Base-by-base conservation (phyloP, 345 rosid species). In the Gossypium rotundifolium region DNA sequence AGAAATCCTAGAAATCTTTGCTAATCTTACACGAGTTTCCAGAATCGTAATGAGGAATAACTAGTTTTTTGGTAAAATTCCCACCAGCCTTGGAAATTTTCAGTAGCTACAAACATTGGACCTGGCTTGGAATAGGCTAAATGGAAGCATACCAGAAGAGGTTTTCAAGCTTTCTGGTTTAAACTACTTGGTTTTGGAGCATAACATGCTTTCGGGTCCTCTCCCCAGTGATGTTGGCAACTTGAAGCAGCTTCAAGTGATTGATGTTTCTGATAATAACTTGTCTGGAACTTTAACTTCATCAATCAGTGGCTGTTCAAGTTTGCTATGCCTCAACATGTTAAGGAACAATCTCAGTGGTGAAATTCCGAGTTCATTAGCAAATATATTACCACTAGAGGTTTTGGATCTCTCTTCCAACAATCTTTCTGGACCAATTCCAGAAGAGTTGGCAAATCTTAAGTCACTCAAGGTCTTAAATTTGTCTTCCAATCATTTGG, bases 401-500 rank as follows among this genome's bases (percentile, higher is more conserved):
- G 18, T 17, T 45, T 46, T 76, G 59, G 74, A 76, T 61, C 74
- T 76, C 54, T 76, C 79, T n/a, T 40, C 46, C 23, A 70, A 76
- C 38, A 69, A 70, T 12, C 46, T 76, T n/a, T 59, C 70, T 3
- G 74, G 79, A 20, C 7, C 45, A 76, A 60, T 76, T 27, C 79
- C 79, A 3, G 38, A 17, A 2, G 65, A 49, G n/a, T 74, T 78
- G 65, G 49, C 3, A 38, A 44, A 11, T 38, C 25, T 78, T 9
- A 17, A 10, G 52, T 59, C 20, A 16, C 51, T 78, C 17, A 1
- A 27, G 54, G 4, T 27, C 11, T 44, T 78, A 3, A 69, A 78
- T 66, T 52, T 78, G 9, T 78, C 81, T 38, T 69, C 38, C 49
- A 78, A 78, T 59, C 51, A 74, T 59, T 52, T 76, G 38, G 79